These are phyloP conservation scores for Melampsora larici-populina DNA, from an alignment of 1,284 basidiomycete species.

Conservation along the genomic window DNA sequence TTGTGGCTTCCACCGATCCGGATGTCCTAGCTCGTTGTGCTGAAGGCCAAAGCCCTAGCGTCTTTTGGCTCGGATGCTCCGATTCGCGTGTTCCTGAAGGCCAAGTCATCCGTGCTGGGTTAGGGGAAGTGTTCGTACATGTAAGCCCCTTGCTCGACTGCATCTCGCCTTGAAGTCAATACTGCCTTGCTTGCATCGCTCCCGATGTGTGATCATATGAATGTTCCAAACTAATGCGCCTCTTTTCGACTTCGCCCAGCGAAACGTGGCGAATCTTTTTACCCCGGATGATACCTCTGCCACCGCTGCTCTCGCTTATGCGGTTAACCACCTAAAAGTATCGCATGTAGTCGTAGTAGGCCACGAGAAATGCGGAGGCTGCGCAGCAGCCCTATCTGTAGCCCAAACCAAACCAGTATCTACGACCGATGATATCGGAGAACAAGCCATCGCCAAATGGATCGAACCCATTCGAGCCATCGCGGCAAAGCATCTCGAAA, in stretches of 20 bases:
- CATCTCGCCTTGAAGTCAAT: neutral
- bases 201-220: neutral
- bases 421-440: neutral
- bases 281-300: constrained; percentile 34
- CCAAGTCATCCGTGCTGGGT: constrained; percentile 13
- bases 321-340: constrained; percentile 33
- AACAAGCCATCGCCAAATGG: constrained; percentile 45
- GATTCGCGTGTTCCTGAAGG: constrained; percentile 66
- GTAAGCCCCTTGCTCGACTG: constrained; percentile 6
- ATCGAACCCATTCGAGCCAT: constrained; percentile 45
- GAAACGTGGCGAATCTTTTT: constrained; percentile 37
- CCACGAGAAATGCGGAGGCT: constrained; percentile 35
- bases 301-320: constrained; percentile 28
- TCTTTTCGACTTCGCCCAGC: neutral
- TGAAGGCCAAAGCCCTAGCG: constrained; percentile 69
- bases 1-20: constrained; percentile 56
- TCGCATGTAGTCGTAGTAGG: constrained; percentile 35
- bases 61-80: constrained; percentile 71
- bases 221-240: neutral
- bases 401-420: constrained; percentile 11
- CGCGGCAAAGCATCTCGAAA: constrained; percentile 43
- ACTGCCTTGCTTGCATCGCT: neutral
- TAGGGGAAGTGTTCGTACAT: constrained; percentile 39
- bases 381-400: constrained; percentile 28
- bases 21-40: constrained; percentile 64